These are phyloP conservation scores for Ascosphaera aggregata DNA, from an alignment of 2,329 filamentous ascomycete genomes.

Conservation along the genomic window DNA sequence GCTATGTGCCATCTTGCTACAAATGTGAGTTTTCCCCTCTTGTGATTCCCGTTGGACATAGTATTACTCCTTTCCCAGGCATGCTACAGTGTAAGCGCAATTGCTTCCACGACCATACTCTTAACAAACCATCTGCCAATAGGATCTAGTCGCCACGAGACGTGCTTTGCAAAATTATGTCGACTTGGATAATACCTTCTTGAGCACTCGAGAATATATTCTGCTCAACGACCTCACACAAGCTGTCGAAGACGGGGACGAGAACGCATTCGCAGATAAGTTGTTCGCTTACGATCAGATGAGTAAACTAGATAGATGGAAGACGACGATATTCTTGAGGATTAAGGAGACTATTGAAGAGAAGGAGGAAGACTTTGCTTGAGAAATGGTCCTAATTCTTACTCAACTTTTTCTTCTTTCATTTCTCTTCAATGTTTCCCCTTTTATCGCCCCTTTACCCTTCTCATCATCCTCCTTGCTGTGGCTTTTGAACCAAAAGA, in stretches of 20 bases:
- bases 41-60: too few species aligned
- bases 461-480: too few species aligned
- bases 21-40: slow-evolving; percentile 14
- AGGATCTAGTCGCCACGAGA: slow-evolving; percentile 55
- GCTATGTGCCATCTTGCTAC: slow-evolving; percentile 69
- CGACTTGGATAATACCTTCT: slow-evolving; percentile 57
- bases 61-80: neutral
- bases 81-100: too few species aligned
- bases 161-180: slow-evolving; percentile 63
- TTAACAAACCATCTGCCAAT: too few species aligned
- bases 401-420: slow-evolving; percentile 3
- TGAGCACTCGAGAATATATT: slow-evolving; percentile 55
- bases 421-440: too few species aligned
- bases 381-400: slow-evolving; percentile 6
- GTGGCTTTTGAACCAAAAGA: too few species aligned
- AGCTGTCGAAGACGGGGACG: slow-evolving; percentile 53
- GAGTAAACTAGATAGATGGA: slow-evolving; percentile 92
- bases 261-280: slow-evolving; percentile 66
- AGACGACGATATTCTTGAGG: slow-evolving; percentile 61
- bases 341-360: slow-evolving; percentile 69
- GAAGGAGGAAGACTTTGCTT: slow-evolving; percentile 45
- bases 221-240: slow-evolving; percentile 55
- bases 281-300: slow-evolving; percentile 77
- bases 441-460: too few species aligned
- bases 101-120: too few species aligned